phyloP scores from a whole-genome alignment of 441 rosid species.

The Populus trichocarpa region DNA sequence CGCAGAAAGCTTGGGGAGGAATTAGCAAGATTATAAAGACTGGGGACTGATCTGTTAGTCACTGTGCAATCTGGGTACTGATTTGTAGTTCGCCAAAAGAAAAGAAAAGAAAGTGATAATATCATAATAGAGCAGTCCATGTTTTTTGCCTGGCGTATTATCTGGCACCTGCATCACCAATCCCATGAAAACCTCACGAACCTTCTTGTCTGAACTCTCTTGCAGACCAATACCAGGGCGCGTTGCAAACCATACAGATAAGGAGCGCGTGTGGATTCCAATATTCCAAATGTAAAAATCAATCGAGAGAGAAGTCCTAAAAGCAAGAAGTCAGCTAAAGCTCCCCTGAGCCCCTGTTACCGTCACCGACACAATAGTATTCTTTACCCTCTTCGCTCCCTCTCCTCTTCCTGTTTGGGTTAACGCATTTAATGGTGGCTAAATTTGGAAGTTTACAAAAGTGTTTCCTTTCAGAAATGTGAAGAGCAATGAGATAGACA shows the following conservation, averaged over 20 bases:
- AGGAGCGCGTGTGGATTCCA: constrained; percentile 3
- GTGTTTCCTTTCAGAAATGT: background rate
- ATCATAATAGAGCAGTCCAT: no score
- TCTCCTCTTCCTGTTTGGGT: no score
- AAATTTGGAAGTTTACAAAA: background rate
- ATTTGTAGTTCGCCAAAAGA: background rate
- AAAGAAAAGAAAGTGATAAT: background rate
- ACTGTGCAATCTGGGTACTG: background rate
- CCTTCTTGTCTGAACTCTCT: background rate
- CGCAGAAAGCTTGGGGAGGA: background rate
- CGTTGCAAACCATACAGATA: background rate
- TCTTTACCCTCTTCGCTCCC: background rate
- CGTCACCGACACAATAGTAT: background rate
- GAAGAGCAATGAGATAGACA: background rate
- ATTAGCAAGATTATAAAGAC: background rate
- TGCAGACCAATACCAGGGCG: constrained; percentile 10
- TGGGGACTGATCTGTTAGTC: background rate
- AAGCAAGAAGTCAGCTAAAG: background rate
- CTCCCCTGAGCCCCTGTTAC: background rate
- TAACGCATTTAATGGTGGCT: background rate
- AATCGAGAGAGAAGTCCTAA: background rate
- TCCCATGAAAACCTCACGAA: background rate
- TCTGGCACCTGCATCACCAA: background rate
- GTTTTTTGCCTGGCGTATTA: background rate
- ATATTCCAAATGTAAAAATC: background rate